phyloP scores from a whole-genome alignment of 1,139 yeast species.

The Suhomyces wounanorum region DNA sequence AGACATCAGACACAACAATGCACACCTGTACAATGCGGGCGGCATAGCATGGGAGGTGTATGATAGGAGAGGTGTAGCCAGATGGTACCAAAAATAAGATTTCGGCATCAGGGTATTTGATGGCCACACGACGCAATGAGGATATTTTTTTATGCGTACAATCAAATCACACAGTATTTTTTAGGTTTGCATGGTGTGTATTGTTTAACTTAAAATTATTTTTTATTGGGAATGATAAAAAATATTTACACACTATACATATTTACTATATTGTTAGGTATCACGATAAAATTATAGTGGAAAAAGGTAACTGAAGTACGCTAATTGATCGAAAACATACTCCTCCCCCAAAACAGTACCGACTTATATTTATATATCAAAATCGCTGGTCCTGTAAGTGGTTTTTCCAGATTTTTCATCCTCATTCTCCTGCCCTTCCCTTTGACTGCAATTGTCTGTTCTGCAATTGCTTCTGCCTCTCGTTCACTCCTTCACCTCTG shows the following conservation, averaged over 20 bases:
- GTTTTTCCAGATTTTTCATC: conserved; percentile 9
- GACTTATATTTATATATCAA: conserved; percentile 12
- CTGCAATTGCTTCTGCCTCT: conserved; percentile 3
- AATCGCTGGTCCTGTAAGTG: conserved; percentile 2
- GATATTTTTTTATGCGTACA: conserved; percentile 2
- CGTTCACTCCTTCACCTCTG: background rate
- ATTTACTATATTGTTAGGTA: conserved; percentile 12
- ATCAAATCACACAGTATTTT: background rate
- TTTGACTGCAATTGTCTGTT: background rate
- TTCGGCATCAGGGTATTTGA: conserved; percentile 4
- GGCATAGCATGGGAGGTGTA: background rate
- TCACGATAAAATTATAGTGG: conserved; percentile 13
- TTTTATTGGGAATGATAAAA: conserved; percentile 9
- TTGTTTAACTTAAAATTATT: conserved; percentile 4
- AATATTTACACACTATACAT: conserved; percentile 7
- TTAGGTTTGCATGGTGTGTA: background rate
- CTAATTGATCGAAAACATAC: conserved; percentile 1
- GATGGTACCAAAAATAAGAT: conserved; percentile 1
- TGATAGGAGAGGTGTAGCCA: background rate
- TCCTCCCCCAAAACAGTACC: conserved; percentile 2
- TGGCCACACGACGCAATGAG: conserved; percentile 6
- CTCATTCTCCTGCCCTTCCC: background rate
- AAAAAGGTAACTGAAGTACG: conserved; percentile 7
- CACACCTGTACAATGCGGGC: background rate
- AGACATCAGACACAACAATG: background rate